A percentile compares a stretch with the other conserved stretches of the same genome.
These are phyloP conservation scores for Tolypocladium inflatum DNA, from an alignment of 2,329 filamentous ascomycete species.

Conservation along the genomic window DNA sequence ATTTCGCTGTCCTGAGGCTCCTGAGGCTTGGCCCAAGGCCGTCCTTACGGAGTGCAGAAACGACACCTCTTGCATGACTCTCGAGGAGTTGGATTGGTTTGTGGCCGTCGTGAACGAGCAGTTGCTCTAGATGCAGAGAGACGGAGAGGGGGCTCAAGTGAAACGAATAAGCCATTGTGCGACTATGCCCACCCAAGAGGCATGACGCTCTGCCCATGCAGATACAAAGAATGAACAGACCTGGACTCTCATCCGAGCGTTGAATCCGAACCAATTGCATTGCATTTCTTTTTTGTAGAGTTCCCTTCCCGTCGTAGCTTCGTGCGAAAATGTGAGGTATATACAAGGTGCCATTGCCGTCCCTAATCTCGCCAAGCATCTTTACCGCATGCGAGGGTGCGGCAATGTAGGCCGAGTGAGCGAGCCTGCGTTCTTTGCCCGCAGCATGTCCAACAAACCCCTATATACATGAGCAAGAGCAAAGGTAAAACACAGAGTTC, in stretches of 20 bases:
- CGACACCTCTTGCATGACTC: neutral
- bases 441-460: neutral
- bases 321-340: neutral
- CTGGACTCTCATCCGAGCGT: neutral
- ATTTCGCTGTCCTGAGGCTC: slow-evolving; percentile 30
- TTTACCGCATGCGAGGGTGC: neutral
- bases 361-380: neutral
- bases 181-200: neutral
- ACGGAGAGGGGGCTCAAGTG: neutral
- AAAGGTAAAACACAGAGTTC: neutral
- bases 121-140: neutral
- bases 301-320: neutral
- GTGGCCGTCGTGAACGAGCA: neutral
- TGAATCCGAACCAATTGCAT: neutral
- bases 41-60: neutral
- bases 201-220: neutral
- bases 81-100: neutral
- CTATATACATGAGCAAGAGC: neutral
- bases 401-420: neutral
- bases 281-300: neutral
- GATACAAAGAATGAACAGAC: no score
- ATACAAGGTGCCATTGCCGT: neutral
- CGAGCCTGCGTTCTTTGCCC: no score
- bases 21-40: slow-evolving; percentile 10
- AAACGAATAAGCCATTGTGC: neutral